Base-by-base conservation (phyloP, 1,284 basidiomycete species). In the Kalmanozyma brasiliensis region DNA sequence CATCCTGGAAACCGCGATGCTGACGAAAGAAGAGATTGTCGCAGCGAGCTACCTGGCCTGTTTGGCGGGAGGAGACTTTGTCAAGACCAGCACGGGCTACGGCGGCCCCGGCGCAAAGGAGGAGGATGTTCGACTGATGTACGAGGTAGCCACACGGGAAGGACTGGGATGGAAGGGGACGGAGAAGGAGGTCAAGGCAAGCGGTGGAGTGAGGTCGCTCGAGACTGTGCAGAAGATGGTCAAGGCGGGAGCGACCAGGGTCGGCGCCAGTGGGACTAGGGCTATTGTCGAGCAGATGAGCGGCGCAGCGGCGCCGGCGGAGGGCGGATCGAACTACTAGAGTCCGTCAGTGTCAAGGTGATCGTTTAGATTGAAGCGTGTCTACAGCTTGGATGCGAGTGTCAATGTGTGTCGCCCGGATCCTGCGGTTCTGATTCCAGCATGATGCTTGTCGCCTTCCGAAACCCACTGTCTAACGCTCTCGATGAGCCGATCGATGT, bases 401-500 rank as follows among this genome's bases (percentile, higher is more conserved):
- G 38, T 9, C 13, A 26, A 23, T 8, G 30, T 36, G 5, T 9
- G 8, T 26, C 26, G 30, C 8, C 26, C 48, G 13, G 16, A 16
- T 3, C 38, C 20, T 17, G 30, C 41, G 23, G 4, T 19, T 1
- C n/a, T 29, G 17, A 23, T 19, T 22, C 4, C n/a, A n/a, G n/a
- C n/a, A n/a, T n/a, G 13, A 8, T 47, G 35, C 8, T 16, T 13
- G 19, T 14, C n/a, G 14, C 49, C 57, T 9, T 17, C 23, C 2
- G 38, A 35, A 8, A 55, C 35, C 68, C 68, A 71, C 13, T 6
- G n/a, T 2, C 36, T 23, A 14, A 71, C 59, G 35, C 53, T 56
- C 7, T 40, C 46, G n/a, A 60, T 63, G 19, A 82, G 55, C 22
- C 80, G 77, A 40, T 88, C 86, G 1, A 94, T 85, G 35, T 94